A percentile compares a stretch with the other conserved stretches of the same genome.
These are phyloP conservation scores for Plectosphaerella plurivora DNA, from an alignment of 2,329 filamentous ascomycete species.

Conservation along the genomic window DNA sequence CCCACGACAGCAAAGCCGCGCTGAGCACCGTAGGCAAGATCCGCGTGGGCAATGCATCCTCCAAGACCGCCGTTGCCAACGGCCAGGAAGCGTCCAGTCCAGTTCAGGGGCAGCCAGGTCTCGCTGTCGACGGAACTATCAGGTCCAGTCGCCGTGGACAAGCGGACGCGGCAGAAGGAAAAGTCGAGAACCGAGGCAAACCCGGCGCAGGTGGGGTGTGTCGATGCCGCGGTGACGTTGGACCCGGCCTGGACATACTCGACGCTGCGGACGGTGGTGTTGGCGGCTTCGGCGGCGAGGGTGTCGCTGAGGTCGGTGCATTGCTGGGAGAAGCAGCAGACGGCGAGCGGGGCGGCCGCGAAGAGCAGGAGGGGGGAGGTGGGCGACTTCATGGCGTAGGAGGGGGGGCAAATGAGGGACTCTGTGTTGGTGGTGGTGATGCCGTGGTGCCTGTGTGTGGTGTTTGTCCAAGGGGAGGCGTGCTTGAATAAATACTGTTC, in stretches of 20 bases:
- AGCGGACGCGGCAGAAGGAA: slow-evolving; percentile 20
- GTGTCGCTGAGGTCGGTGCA: neutral
- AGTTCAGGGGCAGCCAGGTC: slow-evolving; percentile 41
- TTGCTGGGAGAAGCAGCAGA: neutral
- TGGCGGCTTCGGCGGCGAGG: slow-evolving; percentile 5
- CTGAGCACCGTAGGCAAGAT: slow-evolving; percentile 33
- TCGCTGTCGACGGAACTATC: slow-evolving; percentile 39
- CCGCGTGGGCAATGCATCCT: slow-evolving; percentile 41
- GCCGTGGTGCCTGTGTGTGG: too few species aligned
- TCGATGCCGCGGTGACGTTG: slow-evolving; percentile 23
- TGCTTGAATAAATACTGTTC: too few species aligned
- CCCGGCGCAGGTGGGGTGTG: slow-evolving; percentile 25
- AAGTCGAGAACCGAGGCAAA: slow-evolving; percentile 8
- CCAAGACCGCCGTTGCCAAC: slow-evolving; percentile 44
- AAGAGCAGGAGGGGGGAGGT: neutral
- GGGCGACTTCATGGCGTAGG: neutral
- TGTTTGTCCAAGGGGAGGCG: too few species aligned
- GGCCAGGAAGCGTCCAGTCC: slow-evolving; percentile 39
- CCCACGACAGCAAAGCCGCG: slow-evolving; percentile 40
- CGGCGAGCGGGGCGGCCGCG: neutral
- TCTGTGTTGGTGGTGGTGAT: too few species aligned
- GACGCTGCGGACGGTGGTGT: slow-evolving; percentile 17
- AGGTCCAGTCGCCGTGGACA: slow-evolving; percentile 20
- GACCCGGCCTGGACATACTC: slow-evolving; percentile 16
- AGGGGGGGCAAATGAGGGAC: too few species aligned